phyloP scores from a whole-genome alignment of 345 rosid genomes.

The Salix dunnii region DNA sequence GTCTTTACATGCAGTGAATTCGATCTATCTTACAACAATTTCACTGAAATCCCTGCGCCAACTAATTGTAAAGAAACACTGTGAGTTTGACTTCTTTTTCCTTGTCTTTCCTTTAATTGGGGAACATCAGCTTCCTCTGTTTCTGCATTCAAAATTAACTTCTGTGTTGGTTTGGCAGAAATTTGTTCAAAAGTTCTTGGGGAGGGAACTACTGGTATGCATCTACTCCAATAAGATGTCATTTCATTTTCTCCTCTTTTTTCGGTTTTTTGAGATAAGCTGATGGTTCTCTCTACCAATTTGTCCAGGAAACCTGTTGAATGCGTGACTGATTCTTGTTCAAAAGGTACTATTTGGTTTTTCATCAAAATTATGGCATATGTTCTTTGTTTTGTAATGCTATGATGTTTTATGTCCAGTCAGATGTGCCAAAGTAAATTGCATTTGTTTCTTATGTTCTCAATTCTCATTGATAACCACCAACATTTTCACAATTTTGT shows the following conservation, averaged over 20 bases:
- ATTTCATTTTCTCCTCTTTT: not conserved
- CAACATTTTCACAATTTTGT: not conserved
- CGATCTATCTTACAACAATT: slow-evolving; percentile 18
- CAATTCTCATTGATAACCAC: not conserved
- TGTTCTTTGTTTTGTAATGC: not conserved
- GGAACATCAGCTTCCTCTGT: not conserved
- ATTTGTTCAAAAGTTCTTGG: slow-evolving; percentile 7
- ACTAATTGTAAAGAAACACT: not conserved
- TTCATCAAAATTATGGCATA: not conserved
- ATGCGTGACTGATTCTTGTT: not conserved
- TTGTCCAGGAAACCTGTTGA: not conserved
- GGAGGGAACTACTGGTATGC: not conserved
- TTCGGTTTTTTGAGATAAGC: not conserved
- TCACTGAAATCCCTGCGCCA: slow-evolving; percentile 3
- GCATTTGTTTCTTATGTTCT: not conserved
- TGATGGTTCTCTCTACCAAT: not conserved
- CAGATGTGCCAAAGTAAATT: not conserved
- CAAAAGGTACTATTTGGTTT: not conserved
- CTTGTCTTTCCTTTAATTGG: not conserved
- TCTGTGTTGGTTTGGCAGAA: slow-evolving; percentile 1
- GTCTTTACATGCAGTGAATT: slow-evolving; percentile 7
- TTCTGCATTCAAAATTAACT: not conserved
- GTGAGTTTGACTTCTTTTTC: not conserved
- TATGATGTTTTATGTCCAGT: not conserved
- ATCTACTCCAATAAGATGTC: not conserved